Base-by-base conservation (phyloP, 1,139 yeast species). In the Blastobotrys ciferrii region DNA sequence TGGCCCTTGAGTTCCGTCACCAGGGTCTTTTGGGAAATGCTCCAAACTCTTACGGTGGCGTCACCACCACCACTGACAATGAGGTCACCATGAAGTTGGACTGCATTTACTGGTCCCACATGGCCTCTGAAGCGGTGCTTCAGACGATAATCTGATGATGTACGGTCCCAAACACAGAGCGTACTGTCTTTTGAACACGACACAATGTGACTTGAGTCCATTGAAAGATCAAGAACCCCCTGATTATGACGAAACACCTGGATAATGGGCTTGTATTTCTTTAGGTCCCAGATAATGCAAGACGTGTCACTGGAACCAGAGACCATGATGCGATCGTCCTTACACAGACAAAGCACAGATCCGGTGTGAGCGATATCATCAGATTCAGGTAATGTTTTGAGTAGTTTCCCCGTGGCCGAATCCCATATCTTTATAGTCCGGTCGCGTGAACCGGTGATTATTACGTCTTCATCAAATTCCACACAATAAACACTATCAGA, bases 51-150 rank as follows among this genome's bases (percentile, higher is more conserved):
- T 18, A 66, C 61, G 7, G 60, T 45, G 2, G 65, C 61, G 49
- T 68, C 72, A 3, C 70, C 69, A 3, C 72, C 71, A 0, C 69
- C 73, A 30, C 66, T 63, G 23, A 62, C 67, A n/a, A 69, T 47
- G 30, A 51, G 38, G 33, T 63, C 56, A 3, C 58, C 64, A 4
- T 51, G 48, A 19, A 63, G 39, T 13, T 61, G 62, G 11, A 69
- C 52, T 0, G 71, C 62, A 49, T 69, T 69, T 9, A 69, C 70
- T 6, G 73, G 69, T 2, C 72, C 70, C 2, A 54, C 41, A 47
- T 66, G 68, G 20, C 69, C 71, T 6, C 40, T 40, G 3, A 68
- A 44, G 6, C 57, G 43, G 41, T 54, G 52, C 46, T 50, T 47
- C 25, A 57, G 30, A 23, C 53, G 15, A 43, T 46, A 55, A 38